These are phyloP conservation scores for Xylaria hypoxylon DNA, from an alignment of 2,329 filamentous ascomycete species.

Conservation along the genomic window DNA sequence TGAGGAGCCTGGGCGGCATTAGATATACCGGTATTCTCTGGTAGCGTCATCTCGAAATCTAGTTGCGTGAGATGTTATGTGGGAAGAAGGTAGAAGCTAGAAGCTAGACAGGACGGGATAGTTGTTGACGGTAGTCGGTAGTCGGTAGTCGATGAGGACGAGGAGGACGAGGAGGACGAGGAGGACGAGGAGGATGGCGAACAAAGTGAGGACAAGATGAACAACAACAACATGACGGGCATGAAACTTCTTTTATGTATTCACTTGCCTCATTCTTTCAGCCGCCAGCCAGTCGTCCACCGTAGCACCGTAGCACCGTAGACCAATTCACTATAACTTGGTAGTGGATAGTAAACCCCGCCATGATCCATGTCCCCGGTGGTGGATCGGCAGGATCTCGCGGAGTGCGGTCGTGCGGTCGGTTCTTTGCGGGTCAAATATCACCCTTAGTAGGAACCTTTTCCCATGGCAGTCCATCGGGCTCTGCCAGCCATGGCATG, in stretches of 20 bases:
- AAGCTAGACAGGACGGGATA: not conserved
- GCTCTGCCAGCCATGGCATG: too few species aligned
- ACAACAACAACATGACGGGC: conserved; percentile 4
- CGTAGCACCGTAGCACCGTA: too few species aligned
- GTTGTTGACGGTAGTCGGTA: not conserved
- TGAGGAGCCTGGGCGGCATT: conserved; percentile 47
- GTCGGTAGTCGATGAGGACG: too few species aligned
- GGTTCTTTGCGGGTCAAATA: conserved; percentile 47
- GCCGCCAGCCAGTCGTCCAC: not conserved
- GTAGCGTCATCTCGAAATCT: conserved; percentile 42
- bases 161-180: not conserved
- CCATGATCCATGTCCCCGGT: conserved; percentile 40
- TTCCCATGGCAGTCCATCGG: too few species aligned
- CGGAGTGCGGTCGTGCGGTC: conserved; percentile 38
- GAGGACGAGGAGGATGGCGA: conserved; percentile 5
- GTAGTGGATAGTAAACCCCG: conserved; percentile 43
- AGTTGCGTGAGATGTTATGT: not conserved
- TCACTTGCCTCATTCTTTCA: conserved; percentile 12
- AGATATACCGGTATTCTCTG: conserved; percentile 46
- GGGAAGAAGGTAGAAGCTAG: not conserved
- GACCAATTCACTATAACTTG: conserved; percentile 37
- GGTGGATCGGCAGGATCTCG: conserved; percentile 45
- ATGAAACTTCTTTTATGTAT: conserved; percentile 38
- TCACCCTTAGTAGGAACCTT: conserved; percentile 43
- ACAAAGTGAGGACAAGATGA: conserved; percentile 13